These are phyloP conservation scores for Penicillium lagena DNA, from an alignment of 495 filamentous ascomycete genomes.

Conservation along the genomic window DNA sequence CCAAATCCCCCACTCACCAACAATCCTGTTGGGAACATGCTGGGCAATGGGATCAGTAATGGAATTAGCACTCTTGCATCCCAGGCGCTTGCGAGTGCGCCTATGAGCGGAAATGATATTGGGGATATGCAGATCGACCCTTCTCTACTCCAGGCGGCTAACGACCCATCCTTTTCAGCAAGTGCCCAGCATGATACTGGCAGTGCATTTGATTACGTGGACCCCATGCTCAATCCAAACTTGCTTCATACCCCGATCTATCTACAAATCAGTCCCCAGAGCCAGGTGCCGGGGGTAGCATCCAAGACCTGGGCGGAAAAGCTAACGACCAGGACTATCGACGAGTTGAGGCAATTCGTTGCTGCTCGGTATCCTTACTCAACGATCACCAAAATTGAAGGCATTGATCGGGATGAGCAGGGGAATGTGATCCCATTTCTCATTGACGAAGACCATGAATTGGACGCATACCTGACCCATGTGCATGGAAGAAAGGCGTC, in stretches of 20 bases:
- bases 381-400: slow-evolving; percentile 54
- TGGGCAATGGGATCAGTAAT: slow-evolving; percentile 31
- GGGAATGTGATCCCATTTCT: slow-evolving; percentile 50
- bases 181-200: slow-evolving; percentile 33
- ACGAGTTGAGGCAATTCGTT: slow-evolving; percentile 49
- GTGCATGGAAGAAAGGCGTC: slow-evolving; percentile 57
- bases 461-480: slow-evolving; percentile 62
- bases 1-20: slow-evolving; percentile 17
- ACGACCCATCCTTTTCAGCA: slow-evolving; percentile 40
- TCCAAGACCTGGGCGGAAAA: slow-evolving; percentile 58
- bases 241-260: slow-evolving; percentile 47
- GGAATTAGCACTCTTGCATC: slow-evolving; percentile 48
- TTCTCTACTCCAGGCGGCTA: slow-evolving; percentile 47
- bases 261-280: slow-evolving; percentile 56
- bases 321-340: slow-evolving; percentile 46
- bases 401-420: slow-evolving; percentile 52
- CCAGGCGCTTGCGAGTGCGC: slow-evolving; percentile 43
- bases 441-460: slow-evolving; percentile 63
- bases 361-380: slow-evolving; percentile 49
- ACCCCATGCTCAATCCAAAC: slow-evolving; percentile 23
- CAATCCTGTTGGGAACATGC: slow-evolving; percentile 17
- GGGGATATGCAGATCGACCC: slow-evolving; percentile 63
- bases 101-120: slow-evolving; percentile 35
- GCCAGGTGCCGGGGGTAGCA: slow-evolving; percentile 31
- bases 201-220: slow-evolving; percentile 30